A percentile compares a stretch with the other conserved stretches of the same genome.
Evolutionary conservation across 768 basidiomycete species (phyloP).

Genomic region (Rhizopogon vesiculosus): DNA sequence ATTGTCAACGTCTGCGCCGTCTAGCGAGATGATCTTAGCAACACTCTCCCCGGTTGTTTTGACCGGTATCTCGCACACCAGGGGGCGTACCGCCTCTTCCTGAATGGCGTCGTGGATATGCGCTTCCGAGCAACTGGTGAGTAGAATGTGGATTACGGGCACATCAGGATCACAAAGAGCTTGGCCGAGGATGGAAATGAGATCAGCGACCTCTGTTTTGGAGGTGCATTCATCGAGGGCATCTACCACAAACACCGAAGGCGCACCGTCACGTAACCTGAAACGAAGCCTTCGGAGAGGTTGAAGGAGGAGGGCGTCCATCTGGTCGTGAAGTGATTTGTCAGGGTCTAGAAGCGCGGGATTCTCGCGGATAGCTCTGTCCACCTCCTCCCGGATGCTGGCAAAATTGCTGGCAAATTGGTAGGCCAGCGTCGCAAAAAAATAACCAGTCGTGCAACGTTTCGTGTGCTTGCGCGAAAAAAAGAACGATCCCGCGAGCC

Average conservation of each 20-base stretch:
- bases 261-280: neutral
- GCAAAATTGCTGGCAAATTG: neutral
- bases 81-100: neutral
- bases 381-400: neutral
- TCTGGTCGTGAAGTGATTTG: neutral
- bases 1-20: neutral
- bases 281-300: neutral
- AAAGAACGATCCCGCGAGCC: no score
- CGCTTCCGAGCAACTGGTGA: neutral
- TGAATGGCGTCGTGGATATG: neutral
- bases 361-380: neutral
- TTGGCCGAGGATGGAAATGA: neutral
- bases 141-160: neutral
- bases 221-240: neutral
- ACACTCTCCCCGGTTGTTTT: neutral
- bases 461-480: no score
- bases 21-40: neutral
- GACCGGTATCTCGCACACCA: neutral
- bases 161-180: neutral
- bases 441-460: no score
- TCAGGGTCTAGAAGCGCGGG: neutral
- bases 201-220: neutral
- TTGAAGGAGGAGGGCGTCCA: neutral
- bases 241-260: neutral
- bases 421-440: no score